phyloP scores from a whole-genome alignment of 2,329 filamentous ascomycete species.

The Leptographium wingfieldii region DNA sequence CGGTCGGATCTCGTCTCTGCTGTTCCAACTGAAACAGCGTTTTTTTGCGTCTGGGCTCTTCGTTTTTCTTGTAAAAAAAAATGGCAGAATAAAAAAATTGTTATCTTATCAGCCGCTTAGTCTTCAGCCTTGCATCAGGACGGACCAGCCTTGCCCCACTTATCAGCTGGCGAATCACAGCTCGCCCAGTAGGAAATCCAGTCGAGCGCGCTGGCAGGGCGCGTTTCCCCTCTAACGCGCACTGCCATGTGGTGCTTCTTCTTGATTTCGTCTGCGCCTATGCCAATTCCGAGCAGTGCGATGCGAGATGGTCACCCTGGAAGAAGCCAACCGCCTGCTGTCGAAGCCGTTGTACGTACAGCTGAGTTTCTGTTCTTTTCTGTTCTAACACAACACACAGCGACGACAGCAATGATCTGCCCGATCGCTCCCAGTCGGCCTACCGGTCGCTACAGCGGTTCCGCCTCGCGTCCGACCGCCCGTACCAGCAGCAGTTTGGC shows the following conservation, averaged over 20 bases:
- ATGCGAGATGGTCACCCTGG: constrained; percentile 29
- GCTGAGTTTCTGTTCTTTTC: background rate
- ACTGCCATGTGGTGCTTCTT: background rate
- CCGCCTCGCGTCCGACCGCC: constrained; percentile 52
- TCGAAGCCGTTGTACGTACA: constrained; percentile 34
- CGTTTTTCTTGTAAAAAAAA: background rate
- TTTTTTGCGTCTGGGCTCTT: background rate
- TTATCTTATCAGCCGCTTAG: background rate
- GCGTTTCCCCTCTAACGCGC: background rate
- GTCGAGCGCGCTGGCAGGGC: background rate
- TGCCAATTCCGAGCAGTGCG: background rate
- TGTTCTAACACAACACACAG: constrained; percentile 3
- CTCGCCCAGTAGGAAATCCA: background rate
- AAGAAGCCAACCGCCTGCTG: constrained; percentile 32
- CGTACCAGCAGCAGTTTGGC: constrained; percentile 90
- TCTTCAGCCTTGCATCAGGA: background rate
- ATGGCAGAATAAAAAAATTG: background rate
- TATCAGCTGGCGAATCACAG: background rate
- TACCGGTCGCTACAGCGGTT: constrained; percentile 73
- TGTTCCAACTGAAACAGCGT: background rate
- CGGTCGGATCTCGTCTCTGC: background rate
- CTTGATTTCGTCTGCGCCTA: background rate
- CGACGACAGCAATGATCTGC: constrained; percentile 24
- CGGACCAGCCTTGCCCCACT: constrained; percentile 3
- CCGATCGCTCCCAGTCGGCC: constrained; percentile 35